phyloP scores from a whole-genome alignment of 345 rosid genomes.

The Eucalyptus fibrosa region DNA sequence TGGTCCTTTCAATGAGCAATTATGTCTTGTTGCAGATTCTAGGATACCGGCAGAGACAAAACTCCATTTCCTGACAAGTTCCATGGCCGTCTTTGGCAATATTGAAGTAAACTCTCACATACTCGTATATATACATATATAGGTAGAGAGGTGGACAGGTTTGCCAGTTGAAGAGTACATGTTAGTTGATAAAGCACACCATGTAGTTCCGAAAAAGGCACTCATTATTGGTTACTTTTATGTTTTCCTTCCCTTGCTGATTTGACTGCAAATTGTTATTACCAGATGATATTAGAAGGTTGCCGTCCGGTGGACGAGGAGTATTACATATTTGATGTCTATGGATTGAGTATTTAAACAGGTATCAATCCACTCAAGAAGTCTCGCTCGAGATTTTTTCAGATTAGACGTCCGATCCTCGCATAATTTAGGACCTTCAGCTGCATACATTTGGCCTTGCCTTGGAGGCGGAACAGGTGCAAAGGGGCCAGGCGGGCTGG shows the following conservation, averaged over 20 bases:
- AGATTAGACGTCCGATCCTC: background rate
- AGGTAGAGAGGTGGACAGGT: background rate
- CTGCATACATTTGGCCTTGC: background rate
- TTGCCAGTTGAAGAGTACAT: background rate
- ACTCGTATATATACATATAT: background rate
- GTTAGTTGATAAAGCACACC: background rate
- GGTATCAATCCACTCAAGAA: background rate
- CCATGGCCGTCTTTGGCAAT: background rate
- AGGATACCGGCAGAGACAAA: conserved; percentile 33
- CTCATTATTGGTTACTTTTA: background rate
- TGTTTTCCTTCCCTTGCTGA: background rate
- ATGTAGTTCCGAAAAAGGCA: background rate
- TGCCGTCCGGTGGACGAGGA: background rate
- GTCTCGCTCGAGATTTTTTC: background rate
- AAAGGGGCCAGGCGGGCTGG: background rate
- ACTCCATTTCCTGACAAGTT: background rate
- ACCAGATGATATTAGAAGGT: background rate
- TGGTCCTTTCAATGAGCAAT: background rate
- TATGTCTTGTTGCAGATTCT: conserved; percentile 22
- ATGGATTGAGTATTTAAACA: background rate
- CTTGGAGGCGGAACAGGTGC: background rate
- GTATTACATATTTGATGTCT: background rate
- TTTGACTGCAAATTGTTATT: background rate
- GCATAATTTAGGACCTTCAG: background rate
- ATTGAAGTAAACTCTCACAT: background rate